Evolutionary conservation across 225 moss, liverwort and hornwort genomes (phyloP), one percentile per base, ranked within the genome.

Genomic region (Climacium dendroides): DNA sequence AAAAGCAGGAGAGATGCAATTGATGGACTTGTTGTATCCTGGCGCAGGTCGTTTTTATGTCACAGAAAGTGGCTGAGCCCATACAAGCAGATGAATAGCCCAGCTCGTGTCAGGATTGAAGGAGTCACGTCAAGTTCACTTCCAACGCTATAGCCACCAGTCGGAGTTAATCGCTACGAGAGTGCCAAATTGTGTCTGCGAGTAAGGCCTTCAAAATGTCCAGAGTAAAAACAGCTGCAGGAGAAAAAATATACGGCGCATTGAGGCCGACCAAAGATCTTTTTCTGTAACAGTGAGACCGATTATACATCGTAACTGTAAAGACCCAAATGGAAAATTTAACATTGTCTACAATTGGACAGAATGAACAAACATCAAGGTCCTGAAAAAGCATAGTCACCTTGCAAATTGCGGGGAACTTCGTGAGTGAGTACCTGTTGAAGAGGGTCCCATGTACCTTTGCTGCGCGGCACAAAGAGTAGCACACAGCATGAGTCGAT

Each of bases 41-140:
- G 77, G 80, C 88, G 64, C 86, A 81, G 58, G 45, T 86, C 47
- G 69, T 83, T 86, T 89, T 80, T 26, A 54, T 88, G 48, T 83
- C 30, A 61, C 89, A 82, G 63, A 89, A 78, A 62, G 83, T 66
- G 74, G 48, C 61, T 82, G 45, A 86, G 74, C 47, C 53, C 57
- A 86, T 87, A 79, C 73, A 59, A 83, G 74, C 79, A 80, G 80
- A 66, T 85, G 78, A 64, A 53, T 55, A 78, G 58, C 71, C 87
- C 90, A 90, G 90, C 90, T 92, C 88, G 76, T 85, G 81, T 86
- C 77, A 76, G 58, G 50, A 79, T 67, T 63, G 76, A 71, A 80
- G 69, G 61, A 91, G 81, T 60, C 57, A 19, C 25, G 66, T 55
- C 83, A 61, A 78, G 66, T 54, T 67, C 78, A 63, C 32, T 83